phyloP scores from a whole-genome alignment of 2,329 filamentous ascomycete genomes.

The Fonsecaea erecta region DNA sequence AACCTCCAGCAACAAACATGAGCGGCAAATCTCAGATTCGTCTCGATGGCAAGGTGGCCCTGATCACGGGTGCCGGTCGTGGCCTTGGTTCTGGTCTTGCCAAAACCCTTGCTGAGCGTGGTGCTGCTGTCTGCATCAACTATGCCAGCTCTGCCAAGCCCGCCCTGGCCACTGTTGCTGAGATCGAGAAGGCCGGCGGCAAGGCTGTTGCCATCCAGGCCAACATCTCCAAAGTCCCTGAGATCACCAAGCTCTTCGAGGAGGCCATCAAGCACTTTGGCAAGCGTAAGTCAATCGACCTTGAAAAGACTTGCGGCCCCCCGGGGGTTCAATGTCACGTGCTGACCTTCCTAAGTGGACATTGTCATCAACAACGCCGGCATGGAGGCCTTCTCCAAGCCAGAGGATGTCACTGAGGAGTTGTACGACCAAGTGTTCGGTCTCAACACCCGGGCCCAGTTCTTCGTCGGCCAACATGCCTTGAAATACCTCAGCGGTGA shows the following conservation, averaged over 20 bases:
- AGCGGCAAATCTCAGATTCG: slow-evolving; percentile 31
- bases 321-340: not conserved
- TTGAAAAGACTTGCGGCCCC: not conserved
- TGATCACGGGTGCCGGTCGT: slow-evolving; percentile 46
- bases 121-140: slow-evolving; percentile 47
- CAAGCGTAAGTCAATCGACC: slow-evolving; percentile 17
- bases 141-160: slow-evolving; percentile 52
- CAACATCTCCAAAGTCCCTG: slow-evolving; percentile 45
- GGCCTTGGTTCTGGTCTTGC: slow-evolving; percentile 46
- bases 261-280: slow-evolving; percentile 42
- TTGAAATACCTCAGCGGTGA: slow-evolving; percentile 63
- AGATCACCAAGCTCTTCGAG: slow-evolving; percentile 57
- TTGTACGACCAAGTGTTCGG: slow-evolving; percentile 64
- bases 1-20: slow-evolving; percentile 22
- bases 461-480: slow-evolving; percentile 70
- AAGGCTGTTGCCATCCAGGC: slow-evolving; percentile 55
- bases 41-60: slow-evolving; percentile 46
- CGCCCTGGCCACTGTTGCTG: slow-evolving; percentile 41
- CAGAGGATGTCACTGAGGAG: slow-evolving; percentile 68
- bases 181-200: slow-evolving; percentile 38
- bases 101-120: slow-evolving; percentile 44
- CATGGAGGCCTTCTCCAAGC: slow-evolving; percentile 52
- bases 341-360: slow-evolving; percentile 30
- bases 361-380: slow-evolving; percentile 39
- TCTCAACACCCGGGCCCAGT: slow-evolving; percentile 67